A percentile compares a stretch with the other conserved stretches of the same genome.
Conservation (phyloP, 306 rosid species). For the Cucurbita ficifolia region DNA sequence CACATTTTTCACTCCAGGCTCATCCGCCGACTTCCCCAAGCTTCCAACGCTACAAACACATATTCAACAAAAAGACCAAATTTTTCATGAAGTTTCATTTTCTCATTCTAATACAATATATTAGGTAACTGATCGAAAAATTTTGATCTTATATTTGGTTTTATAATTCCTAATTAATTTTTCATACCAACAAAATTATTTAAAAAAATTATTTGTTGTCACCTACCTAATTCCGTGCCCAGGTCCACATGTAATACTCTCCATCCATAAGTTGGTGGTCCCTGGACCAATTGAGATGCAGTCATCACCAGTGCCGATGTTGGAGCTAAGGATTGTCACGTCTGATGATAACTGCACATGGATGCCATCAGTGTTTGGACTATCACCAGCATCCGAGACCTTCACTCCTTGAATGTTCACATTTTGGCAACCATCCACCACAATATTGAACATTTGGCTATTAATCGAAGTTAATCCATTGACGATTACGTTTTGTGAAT, state of each 20-base stretch:
- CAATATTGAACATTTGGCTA: neutral
- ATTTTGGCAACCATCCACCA: neutral
- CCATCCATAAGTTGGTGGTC: neutral
- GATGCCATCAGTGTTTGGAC: neutral
- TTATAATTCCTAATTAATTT: no score
- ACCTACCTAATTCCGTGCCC: neutral
- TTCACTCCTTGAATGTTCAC: neutral
- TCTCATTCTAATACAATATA: no score
- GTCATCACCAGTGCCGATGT: neutral
- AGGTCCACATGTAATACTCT: neutral
- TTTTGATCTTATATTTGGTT: no score
- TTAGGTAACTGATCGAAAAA: no score
- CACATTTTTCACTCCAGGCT: no score
- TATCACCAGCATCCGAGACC: neutral
- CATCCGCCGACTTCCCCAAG: no score
- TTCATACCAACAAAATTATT: no score
- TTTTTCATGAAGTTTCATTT: no score
- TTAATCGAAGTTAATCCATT: neutral
- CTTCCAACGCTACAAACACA: no score
- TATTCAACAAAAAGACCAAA: no score
- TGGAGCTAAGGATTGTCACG: neutral
- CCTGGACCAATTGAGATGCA: neutral
- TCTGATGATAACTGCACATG: neutral
- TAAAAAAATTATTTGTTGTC: no score
- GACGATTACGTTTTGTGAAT: neutral